Base-by-base conservation (phyloP, 371 early-diverging fungal species). In the Funneliformis caledonium region DNA sequence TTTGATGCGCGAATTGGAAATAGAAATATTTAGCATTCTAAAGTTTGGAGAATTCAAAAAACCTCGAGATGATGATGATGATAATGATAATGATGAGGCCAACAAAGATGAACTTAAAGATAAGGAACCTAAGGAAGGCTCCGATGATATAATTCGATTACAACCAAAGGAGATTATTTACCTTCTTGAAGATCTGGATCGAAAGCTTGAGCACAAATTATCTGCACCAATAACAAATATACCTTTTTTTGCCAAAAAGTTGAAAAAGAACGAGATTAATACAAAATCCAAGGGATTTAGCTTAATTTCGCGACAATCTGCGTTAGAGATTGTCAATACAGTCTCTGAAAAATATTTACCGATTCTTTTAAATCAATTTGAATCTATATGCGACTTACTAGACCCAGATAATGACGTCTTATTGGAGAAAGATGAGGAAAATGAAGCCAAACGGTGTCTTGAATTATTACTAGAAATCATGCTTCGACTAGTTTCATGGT, bases 191-290 rank as follows among this genome's bases (percentile, higher is more conserved):
- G 92, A 92, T 76, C 81, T 92, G 16, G 83, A 85, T 47, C 82
- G 86, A 10, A 92, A 92, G 76, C 76, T 91, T 22, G 83, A 85
- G n/a, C 85, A 83, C 67, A 92, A 91, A 64, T 74, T 91, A 37
- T 84, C 84, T 2, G 84, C 87, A 0, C 82, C 85, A 2, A 37
- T 84, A 1, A 56, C 74, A 2, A 81, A 82, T 52, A 67, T 72
- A 11, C 83, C 83, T 5, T 86, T 87, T 68, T 86, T 83, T 3
- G 88, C 85, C 69, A 90, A 89, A 42, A 85, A 87, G n/a, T 11
- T 22, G 68, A 37, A 69, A 14, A 65, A 67, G 37, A 68, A 76
- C 7, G 82, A 85, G 4, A 43, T 82, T 16, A 74, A 82, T 43
- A 52, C 61, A 7, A 73, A 68, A 8, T 80, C 81, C 22, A 79